Conservation (phyloP, 345 rosid species). For the Cardamine chenopodiifolia region DNA sequence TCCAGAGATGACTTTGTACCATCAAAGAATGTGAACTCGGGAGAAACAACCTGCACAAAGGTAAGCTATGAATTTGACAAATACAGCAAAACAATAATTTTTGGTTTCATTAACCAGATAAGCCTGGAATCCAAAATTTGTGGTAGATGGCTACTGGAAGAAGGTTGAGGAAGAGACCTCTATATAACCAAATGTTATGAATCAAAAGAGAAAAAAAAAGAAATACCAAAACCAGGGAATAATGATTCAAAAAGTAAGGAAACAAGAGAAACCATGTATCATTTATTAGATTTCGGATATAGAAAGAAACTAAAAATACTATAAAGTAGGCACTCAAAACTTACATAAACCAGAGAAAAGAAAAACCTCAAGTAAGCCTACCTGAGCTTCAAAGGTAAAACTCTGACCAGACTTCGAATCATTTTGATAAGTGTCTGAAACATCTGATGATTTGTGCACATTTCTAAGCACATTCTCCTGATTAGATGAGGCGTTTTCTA, state of each 20-base stretch:
- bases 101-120: not conserved
- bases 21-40: conserved; percentile 96
- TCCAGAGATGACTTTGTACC: conserved; percentile 87
- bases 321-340: not conserved
- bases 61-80: conserved; percentile 19
- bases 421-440: conserved; percentile 46
- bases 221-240: not conserved
- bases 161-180: conserved; percentile 1
- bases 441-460: conserved; percentile 46
- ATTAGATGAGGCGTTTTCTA: conserved; percentile 54
- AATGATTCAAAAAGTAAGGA: not conserved
- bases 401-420: conserved; percentile 57
- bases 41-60: conserved; percentile 73
- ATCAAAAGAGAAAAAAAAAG: conserved; percentile 13
- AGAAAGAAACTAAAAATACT: not conserved
- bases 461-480: conserved; percentile 49
- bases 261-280: conserved; percentile 21
- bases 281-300: not conserved
- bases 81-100: not conserved
- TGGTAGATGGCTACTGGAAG: conserved; percentile 14
- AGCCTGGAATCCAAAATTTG: conserved; percentile 7
- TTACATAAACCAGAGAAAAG: not conserved
- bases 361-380: conserved; percentile 33
- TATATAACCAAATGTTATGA: conserved; percentile 12
- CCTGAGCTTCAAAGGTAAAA: conserved; percentile 96